Evolutionary conservation across 768 basidiomycete species (phyloP), one percentile per base, ranked within the genome.

Genomic region (Suillus brevipes): DNA sequence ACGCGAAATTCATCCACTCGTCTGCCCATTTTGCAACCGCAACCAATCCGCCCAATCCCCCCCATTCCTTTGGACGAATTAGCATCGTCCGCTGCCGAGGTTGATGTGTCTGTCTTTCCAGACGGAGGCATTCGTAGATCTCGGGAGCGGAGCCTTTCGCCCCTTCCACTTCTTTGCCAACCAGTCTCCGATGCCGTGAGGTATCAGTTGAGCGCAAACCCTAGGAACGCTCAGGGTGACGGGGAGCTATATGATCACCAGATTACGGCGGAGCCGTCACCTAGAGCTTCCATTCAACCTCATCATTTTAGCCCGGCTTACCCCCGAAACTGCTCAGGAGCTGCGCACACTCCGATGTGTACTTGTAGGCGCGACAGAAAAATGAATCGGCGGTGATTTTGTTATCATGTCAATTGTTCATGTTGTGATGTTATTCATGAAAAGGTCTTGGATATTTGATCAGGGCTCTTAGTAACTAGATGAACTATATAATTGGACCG

Each of bases 31-130:
- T 25, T 72, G 3, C 75, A 76, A 61, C 75, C 75, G 0, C 75
- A 76, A 65, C 75, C 75, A 59, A 77, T 76, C 49, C 75, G 75
- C 0, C 77, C 77, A 1, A 76, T 76, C 64, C 75, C 75, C 10
- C 77, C 71, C 10, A 76, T 76, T 57, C 77, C 77, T 16, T 60
- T 76, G 31, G 70, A 68, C 3, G 75, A 77, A 2, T 70, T 76
- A 63, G 40, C 77, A 2, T 68, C 68, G 7, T 63, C 64, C 13
- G 73, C 73, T 1, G 60, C 66, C 40, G 77, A 72, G 9, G 28
- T 28, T 31, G 40, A 60, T 38, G 55, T 56, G 28, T 49, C 62
- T 14, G 64, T n/a, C 28, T 59, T 64, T 7, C 55, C 31, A 9
- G 42, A 60, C 16, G 45, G 31, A 61, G 23, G 53, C 13, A 64